Conservation (phyloP, 306 rosid genomes). For the Cicer yamashitae region DNA sequence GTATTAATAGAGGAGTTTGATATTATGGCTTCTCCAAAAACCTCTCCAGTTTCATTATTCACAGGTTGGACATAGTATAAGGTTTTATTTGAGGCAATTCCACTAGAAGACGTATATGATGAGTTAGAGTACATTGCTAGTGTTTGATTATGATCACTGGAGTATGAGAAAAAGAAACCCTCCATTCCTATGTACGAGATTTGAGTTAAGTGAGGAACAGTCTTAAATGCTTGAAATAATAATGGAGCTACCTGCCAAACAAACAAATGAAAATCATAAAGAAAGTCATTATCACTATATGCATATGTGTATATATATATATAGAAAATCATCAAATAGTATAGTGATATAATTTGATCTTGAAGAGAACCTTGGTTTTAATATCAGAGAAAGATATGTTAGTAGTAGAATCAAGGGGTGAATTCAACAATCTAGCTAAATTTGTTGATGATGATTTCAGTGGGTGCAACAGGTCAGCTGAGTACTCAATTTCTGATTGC, state of each 20-base stretch:
- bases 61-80: conserved; percentile 47
- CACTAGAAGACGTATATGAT: conserved; percentile 13
- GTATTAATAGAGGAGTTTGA: conserved; percentile 23
- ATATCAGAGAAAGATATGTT: conserved; percentile 44
- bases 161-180: conserved; percentile 60
- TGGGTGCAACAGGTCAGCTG: conserved; percentile 34
- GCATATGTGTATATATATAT: neutral
- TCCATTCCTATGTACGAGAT: conserved; percentile 59
- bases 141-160: conserved; percentile 42
- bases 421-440: conserved; percentile 43
- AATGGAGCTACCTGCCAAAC: conserved; percentile 57
- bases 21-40: conserved; percentile 50
- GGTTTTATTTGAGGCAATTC: conserved; percentile 10
- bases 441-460: conserved; percentile 44
- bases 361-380: conserved; percentile 41
- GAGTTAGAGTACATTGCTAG: conserved; percentile 60
- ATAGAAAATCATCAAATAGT: neutral
- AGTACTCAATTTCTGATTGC: conserved; percentile 43
- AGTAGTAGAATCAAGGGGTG: conserved; percentile 8
- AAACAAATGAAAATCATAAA: neutral
- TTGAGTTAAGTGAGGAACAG: conserved; percentile 54
- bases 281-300: neutral
- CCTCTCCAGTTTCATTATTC: conserved; percentile 49
- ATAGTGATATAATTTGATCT: conserved; percentile 8
- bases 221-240: conserved; percentile 56